Evolutionary conservation across 2,329 filamentous ascomycete species (phyloP).

Genomic region (Pseudophaeomoniella oleicola): DNA sequence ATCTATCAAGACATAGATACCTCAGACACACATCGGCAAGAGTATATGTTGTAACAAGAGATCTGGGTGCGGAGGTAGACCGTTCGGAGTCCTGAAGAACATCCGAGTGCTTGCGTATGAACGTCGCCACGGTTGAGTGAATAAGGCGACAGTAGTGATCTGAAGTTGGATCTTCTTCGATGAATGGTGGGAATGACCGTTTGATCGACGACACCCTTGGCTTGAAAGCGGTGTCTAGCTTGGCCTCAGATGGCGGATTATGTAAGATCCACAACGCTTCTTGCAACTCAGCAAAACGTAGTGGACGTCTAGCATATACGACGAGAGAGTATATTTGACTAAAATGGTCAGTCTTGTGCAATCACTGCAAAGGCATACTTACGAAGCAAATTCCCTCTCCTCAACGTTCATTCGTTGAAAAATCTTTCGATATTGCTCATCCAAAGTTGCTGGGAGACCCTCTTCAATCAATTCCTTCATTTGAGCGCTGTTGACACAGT

Average conservation of each 20-base stretch:
- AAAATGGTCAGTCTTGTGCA: no score
- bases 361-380: no score
- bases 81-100: not conserved
- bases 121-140: not conserved
- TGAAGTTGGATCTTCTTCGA: no score
- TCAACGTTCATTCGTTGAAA: not conserved
- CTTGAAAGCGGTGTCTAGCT: no score
- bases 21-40: not conserved
- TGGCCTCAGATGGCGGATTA: no score
- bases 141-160: not conserved
- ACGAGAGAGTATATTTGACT: not conserved
- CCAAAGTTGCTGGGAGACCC: not conserved
- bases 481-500: not conserved
- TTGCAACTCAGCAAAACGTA: not conserved
- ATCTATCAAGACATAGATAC: not conserved
- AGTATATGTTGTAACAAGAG: not conserved
- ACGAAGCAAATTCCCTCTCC: no score
- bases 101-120: not conserved
- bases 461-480: not conserved
- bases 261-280: not conserved
- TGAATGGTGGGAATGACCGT: not conserved
- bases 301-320: not conserved
- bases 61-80: not conserved
- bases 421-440: not conserved
- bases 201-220: no score